phyloP scores from a whole-genome alignment of 2,329 filamentous ascomycete species.

The Albifimbria verrucaria region DNA sequence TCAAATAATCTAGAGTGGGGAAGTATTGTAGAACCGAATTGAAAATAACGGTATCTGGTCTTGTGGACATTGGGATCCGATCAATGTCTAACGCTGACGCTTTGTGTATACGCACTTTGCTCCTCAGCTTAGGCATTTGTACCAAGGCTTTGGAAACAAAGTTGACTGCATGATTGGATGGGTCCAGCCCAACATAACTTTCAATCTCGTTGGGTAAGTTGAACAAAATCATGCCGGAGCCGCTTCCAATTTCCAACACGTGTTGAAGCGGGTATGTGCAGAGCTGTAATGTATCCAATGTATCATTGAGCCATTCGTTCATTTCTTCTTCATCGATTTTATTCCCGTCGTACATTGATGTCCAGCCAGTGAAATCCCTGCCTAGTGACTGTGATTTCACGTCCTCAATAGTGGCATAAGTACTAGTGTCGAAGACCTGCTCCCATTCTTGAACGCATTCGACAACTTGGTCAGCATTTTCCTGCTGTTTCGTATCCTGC shows the following conservation, averaged over 20 bases:
- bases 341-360: slow-evolving; percentile 13
- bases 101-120: not conserved
- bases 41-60: not conserved
- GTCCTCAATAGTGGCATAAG: slow-evolving; percentile 2
- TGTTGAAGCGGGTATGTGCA: not conserved
- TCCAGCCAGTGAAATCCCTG: slow-evolving; percentile 13
- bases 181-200: not conserved
- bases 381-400: slow-evolving; percentile 1
- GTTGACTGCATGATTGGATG: not conserved
- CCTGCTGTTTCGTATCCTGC: too few relatives aligned
- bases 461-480: too few relatives aligned
- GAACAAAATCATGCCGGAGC: slow-evolving; percentile 10
- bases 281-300: slow-evolving; percentile 4
- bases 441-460: slow-evolving; percentile 5
- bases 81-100: not conserved
- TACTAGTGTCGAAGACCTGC: slow-evolving; percentile 3
- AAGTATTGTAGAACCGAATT: slow-evolving; percentile 9
- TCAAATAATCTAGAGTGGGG: slow-evolving; percentile 3
- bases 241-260: slow-evolving; percentile 13
- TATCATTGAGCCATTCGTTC: slow-evolving; percentile 17
- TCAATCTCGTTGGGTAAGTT: not conserved
- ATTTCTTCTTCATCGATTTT: slow-evolving; percentile 11
- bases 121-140: not conserved
- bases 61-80: not conserved
- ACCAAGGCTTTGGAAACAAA: not conserved